phyloP scores from a whole-genome alignment of 768 basidiomycete genomes.

The Chalciporus sphaerocephalus region DNA sequence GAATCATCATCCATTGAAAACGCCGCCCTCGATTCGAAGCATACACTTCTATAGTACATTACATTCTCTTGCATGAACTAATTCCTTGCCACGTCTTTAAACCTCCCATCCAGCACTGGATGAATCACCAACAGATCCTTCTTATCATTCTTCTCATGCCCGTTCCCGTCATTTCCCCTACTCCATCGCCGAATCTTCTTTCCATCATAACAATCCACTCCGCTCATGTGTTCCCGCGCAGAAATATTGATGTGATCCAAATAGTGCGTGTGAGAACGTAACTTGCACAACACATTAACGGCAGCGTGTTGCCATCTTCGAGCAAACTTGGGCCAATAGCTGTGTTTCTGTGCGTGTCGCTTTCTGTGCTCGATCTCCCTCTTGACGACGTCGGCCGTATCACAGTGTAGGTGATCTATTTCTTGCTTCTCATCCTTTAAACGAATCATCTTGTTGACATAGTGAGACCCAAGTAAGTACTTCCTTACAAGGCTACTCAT shows the following conservation, averaged over 20 bases:
- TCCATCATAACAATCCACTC: slow-evolving; percentile 72
- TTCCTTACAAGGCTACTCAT: slow-evolving; percentile 77
- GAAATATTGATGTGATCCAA: slow-evolving; percentile 56
- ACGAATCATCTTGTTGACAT: slow-evolving; percentile 61
- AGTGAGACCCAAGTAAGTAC: slow-evolving; percentile 77
- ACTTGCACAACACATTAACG: slow-evolving; percentile 38
- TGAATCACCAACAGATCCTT: slow-evolving; percentile 55
- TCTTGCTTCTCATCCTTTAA: slow-evolving; percentile 26
- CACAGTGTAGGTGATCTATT: slow-evolving; percentile 36
- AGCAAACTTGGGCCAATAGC: slow-evolving; percentile 26
- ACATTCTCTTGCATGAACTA: slow-evolving; percentile 12
- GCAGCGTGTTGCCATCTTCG: slow-evolving; percentile 49
- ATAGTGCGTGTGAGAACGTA: slow-evolving; percentile 52
- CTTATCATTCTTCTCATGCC: slow-evolving; percentile 22
- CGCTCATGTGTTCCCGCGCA: slow-evolving; percentile 70
- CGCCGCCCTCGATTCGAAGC: background rate
- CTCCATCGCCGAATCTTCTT: slow-evolving; percentile 38
- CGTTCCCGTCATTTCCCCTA: slow-evolving; percentile 12
- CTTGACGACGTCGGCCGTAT: slow-evolving; percentile 42
- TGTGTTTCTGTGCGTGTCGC: slow-evolving; percentile 22
- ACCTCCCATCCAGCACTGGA: slow-evolving; percentile 63
- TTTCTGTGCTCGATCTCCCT: slow-evolving; percentile 44
- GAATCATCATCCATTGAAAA: background rate
- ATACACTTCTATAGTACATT: slow-evolving; percentile 8
- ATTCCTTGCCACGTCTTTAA: slow-evolving; percentile 49